Conservation (phyloP, 2,329 filamentous ascomycete species). For the Curvularia spicifera region DNA sequence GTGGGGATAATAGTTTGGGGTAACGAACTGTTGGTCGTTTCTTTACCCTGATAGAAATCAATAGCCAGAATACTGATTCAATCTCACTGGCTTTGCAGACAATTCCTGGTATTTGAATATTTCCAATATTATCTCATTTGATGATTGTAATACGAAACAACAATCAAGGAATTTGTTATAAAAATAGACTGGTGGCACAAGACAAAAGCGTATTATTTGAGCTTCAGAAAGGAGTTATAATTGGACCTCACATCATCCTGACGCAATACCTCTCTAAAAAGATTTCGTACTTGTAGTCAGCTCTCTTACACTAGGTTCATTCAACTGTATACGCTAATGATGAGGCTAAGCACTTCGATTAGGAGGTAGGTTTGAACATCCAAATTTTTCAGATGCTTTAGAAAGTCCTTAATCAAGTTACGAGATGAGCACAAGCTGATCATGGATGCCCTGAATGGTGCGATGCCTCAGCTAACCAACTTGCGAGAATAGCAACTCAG, state of each 20-base stretch:
- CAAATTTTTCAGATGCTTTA: not conserved
- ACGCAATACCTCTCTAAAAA: not conserved
- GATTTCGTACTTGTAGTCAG: not conserved
- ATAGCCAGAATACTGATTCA: not conserved
- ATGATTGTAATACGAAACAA: not conserved
- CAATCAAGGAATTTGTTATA: not conserved
- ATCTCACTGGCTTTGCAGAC: not conserved
- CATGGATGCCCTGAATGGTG: not conserved
- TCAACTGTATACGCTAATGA: not conserved
- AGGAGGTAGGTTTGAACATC: not conserved
- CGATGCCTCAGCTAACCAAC: not conserved
- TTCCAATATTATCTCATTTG: not conserved
- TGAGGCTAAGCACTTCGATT: not conserved
- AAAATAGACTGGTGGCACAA: not conserved
- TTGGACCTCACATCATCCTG: not conserved
- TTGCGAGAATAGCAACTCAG: not conserved
- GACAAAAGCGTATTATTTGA: fast-evolving
- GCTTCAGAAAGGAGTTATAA: not conserved
- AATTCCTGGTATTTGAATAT: not conserved
- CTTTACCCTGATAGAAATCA: not conserved
- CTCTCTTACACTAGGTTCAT: not conserved
- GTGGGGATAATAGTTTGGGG: not conserved
- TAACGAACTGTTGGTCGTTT: not conserved
- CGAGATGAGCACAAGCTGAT: not conserved
- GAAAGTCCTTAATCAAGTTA: not conserved